Base-by-base conservation (phyloP, 768 basidiomycete species). In the Boletus bicolor region DNA sequence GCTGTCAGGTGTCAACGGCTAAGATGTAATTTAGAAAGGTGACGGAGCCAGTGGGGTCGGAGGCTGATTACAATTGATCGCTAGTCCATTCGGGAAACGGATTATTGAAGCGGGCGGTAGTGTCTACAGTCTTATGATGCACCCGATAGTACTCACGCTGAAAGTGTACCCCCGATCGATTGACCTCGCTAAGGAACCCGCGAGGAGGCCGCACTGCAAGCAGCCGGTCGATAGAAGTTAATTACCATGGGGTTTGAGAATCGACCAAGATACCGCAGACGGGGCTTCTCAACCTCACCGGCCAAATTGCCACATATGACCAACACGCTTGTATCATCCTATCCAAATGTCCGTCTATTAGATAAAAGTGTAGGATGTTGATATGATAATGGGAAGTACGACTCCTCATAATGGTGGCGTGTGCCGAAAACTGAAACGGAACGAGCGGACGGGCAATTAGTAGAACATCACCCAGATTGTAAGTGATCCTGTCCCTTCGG, bases 321-420 rank as follows among this genome's bases (percentile, higher is more conserved):
- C 52, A 61, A 61, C 58, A 61, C 41, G 66, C 61, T 44, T 55
- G 46, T 58, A 49, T 55, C 57, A 62, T 59, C 56, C 53, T 61
- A 70, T 54, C 69, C 69, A 71, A 72, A 73, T 72, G 50, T 72
- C 69, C 71, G 69, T 62, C 67, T 54, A 71, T 69, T 69, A 71
- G 67, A 72, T 70, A 72, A 72, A 69, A 60, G 60, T 50, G 61
- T 52, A 12, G 60, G 50, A 57, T 51, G 51, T 59, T 48, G 67
- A 59, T 59, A 60, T 49, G 59, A 57, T 65, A 62, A 60, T 58
- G 49, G 56, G 57, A 46, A 57, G 15, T 51, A 65, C 67, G 49
- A 64, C 68, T 60, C 64, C 58, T 70, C 58, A 56, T 61, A 59
- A 57, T 47, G 47, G 49, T 58, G 30, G 37, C 51, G 52, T 54